Base-by-base conservation (phyloP, 75 land plant genomes). In the Isoetes taiwanensis region DNA sequence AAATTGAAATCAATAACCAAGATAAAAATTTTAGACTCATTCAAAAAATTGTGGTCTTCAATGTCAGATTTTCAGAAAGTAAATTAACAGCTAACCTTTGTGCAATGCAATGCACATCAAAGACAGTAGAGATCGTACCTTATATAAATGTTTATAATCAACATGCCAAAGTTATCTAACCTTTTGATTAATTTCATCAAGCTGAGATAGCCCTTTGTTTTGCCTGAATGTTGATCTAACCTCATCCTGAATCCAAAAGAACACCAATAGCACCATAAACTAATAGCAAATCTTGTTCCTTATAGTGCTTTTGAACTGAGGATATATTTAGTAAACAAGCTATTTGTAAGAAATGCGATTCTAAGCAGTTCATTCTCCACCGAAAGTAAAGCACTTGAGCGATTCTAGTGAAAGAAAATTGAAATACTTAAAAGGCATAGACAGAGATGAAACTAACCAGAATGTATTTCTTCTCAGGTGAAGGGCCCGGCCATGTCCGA, bases 401-500 rank as follows among this genome's bases (percentile, higher is more conserved):
- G 2, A 9, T 19, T 4, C 57, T 11, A n/a, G n/a, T 26, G 24
- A 2, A 59, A 20, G n/a, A 3, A 8, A 48, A 48, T 29, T 32
- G 37, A 55, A 9, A 54, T 31, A 14, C 29, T 11, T 19, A 3
- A n/a, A 8, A 0, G 33, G 0, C 10, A 32, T 40, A 19, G 42
- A 26, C 29, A 62, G 29, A 34, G n/a, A 23, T 38, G 43, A 14
- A 26, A 21, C 38, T 43, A 50, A 66, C 69, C n/a, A 60, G 34
- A 27, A 71, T 71, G 57, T 71, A 71, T 31, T 50, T n/a, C 68
- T 65, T 71, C 59, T 71, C 74, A 6, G 52, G 30, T 10, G 54
- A 16, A 3, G 74, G 74, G 37, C 74, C 74, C 26, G 74, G 74
- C 74, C 74, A 71, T 19, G 69, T 71, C 32, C 74, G 62, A 28